Conservation (phyloP, 169 alveolate species). For the Plasmodium reichenowi region DNA sequence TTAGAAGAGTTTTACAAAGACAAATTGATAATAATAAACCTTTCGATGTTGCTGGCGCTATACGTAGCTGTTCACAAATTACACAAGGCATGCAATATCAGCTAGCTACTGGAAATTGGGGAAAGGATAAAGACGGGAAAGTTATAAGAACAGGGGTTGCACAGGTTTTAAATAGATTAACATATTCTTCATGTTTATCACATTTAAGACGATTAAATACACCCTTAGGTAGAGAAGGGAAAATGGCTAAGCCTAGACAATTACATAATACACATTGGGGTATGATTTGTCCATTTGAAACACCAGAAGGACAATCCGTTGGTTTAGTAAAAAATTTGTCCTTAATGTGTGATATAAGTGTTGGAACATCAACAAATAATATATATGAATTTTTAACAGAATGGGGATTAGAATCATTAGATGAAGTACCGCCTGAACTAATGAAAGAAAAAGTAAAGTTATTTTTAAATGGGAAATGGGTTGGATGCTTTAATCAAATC, state of each 20-base stretch:
- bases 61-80: slow-evolving; percentile 91
- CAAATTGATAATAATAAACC: slow-evolving; percentile 93
- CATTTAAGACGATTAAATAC: slow-evolving; percentile 99
- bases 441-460: slow-evolving; percentile 95
- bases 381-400: slow-evolving; percentile 91
- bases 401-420: slow-evolving; percentile 92
- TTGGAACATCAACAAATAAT: slow-evolving; percentile 92
- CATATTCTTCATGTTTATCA: slow-evolving; percentile 98
- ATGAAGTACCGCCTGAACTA: slow-evolving; percentile 90
- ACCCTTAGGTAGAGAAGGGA: slow-evolving; percentile 98
- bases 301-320: slow-evolving; percentile 99
- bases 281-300: slow-evolving; percentile 99
- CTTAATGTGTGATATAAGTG: slow-evolving; percentile 97
- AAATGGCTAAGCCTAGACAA: slow-evolving; percentile 99
- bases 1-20: slow-evolving; percentile 92
- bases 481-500: slow-evolving; percentile 95
- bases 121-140: slow-evolving; percentile 96
- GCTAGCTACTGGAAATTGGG: slow-evolving; percentile 96
- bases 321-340: slow-evolving; percentile 99
- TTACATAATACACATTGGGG: slow-evolving; percentile 99
- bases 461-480: slow-evolving; percentile 97
- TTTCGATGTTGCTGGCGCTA: slow-evolving; percentile 93
- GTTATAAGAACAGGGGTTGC: slow-evolving; percentile 98
- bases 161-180: slow-evolving; percentile 97
- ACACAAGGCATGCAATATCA: slow-evolving; percentile 93